phyloP scores from a whole-genome alignment of 2,329 filamentous ascomycete genomes.

The Stemphylium lycopersici region DNA sequence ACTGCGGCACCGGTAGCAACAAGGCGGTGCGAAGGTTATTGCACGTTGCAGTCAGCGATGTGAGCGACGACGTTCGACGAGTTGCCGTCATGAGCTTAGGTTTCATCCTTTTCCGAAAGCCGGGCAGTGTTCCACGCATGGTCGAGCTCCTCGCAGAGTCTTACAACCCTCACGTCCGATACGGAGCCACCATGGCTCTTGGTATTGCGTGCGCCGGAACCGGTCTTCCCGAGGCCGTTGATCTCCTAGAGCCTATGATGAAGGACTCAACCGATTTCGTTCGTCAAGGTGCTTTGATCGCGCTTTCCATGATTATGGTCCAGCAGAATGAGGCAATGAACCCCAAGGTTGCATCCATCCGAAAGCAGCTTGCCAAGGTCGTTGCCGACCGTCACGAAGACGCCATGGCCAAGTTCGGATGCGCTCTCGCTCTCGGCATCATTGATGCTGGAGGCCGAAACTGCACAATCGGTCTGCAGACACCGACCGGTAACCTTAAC shows the following conservation, averaged over 20 bases:
- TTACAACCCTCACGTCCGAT: conserved; percentile 97
- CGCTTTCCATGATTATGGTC: conserved; percentile 97
- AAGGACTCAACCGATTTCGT: conserved; percentile 99
- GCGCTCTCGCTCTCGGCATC: conserved; percentile 90
- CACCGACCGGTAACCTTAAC: conserved; percentile 96
- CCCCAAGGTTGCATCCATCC: conserved; percentile 87
- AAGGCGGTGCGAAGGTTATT: conserved; percentile 96
- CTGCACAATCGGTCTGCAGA: conserved; percentile 97
- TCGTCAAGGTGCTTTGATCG: conserved; percentile 91
- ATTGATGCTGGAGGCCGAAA: conserved; percentile 98
- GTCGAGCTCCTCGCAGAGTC: conserved; percentile 97
- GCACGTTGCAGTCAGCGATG: conserved; percentile 95
- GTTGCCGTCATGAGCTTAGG: conserved; percentile 97
- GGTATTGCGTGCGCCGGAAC: conserved; percentile 98
- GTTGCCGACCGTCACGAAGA: conserved; percentile 95
- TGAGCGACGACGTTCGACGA: conserved; percentile 94
- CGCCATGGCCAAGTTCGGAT: conserved; percentile 99
- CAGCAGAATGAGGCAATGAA: conserved; percentile 99
- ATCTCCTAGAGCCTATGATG: conserved; percentile 97
- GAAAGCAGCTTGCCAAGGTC: conserved; percentile 93
- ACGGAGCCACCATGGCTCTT: conserved; percentile 96
- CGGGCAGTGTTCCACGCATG: conserved; percentile 96
- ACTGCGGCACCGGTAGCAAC: conserved; percentile 97
- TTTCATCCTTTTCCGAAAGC: conserved; percentile 98
- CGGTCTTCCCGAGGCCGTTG: conserved; percentile 92